A percentile compares a stretch with the other conserved stretches of the same genome.
Evolutionary conservation across 192 early-diverging fungal genomes (phyloP).

Genomic region (Bifiguratus adelaidae): DNA sequence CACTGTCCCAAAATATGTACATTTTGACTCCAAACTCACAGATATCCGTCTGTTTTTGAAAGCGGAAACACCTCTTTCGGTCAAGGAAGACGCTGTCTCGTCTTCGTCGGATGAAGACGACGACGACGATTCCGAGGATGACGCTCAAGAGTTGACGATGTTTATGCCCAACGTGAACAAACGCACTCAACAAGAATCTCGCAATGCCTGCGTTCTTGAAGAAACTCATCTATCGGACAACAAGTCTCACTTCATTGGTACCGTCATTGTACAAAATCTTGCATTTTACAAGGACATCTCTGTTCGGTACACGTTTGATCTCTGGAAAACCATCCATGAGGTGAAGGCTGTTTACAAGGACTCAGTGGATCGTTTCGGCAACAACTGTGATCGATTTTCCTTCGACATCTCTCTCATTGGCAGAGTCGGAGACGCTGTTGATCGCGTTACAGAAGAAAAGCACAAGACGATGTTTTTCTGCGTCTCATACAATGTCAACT

Average conservation of each 20-base stretch:
- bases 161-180: slow-evolving; percentile 16
- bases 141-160: slow-evolving; percentile 9
- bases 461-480: slow-evolving; percentile 44
- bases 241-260: slow-evolving; percentile 46
- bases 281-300: slow-evolving; percentile 74
- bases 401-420: slow-evolving; percentile 53
- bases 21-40: slow-evolving; percentile 56
- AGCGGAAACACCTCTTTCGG: slow-evolving; percentile 44
- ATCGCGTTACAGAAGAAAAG: slow-evolving; percentile 12
- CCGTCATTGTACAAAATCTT: slow-evolving; percentile 72
- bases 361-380: slow-evolving; percentile 32
- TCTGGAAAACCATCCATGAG: slow-evolving; percentile 69
- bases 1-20: slow-evolving; percentile 39
- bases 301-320: slow-evolving; percentile 76
- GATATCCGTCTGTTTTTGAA: slow-evolving; percentile 57
- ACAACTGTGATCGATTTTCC: slow-evolving; percentile 52
- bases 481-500: slow-evolving; percentile 57
- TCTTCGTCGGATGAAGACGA: slow-evolving; percentile 5
- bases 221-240: slow-evolving; percentile 22
- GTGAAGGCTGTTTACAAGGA: slow-evolving; percentile 48
- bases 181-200: neutral
- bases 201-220: slow-evolving; percentile 13
- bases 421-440: slow-evolving; percentile 19
- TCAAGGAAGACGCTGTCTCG: slow-evolving; percentile 8
- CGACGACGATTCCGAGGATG: slow-evolving; percentile 8